Conservation (phyloP, 495 filamentous ascomycete species). For the Articulospora tetracladia region DNA sequence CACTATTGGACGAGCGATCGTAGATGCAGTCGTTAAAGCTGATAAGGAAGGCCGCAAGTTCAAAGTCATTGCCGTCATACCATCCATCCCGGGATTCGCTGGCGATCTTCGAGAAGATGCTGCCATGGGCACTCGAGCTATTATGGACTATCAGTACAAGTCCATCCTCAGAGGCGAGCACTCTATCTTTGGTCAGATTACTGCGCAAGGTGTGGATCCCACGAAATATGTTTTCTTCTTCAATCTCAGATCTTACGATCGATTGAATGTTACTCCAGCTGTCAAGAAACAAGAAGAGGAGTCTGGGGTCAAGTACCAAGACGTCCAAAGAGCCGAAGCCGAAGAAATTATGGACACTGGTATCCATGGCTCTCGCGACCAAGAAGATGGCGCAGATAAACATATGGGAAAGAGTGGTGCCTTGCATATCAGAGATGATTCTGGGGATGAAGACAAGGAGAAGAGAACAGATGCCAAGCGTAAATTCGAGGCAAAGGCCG, state of each 20-base stretch:
- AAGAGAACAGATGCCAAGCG: slow-evolving; percentile 49
- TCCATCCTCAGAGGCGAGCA: slow-evolving; percentile 87
- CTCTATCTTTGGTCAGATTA: slow-evolving; percentile 79
- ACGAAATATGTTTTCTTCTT: slow-evolving; percentile 83
- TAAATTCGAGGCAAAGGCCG: slow-evolving; percentile 58
- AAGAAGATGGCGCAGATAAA: slow-evolving; percentile 21
- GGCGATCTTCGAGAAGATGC: slow-evolving; percentile 81
- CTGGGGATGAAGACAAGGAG: slow-evolving; percentile 40
- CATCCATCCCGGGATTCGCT: slow-evolving; percentile 89
- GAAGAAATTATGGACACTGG: slow-evolving; percentile 79
- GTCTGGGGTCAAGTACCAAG: slow-evolving; percentile 76
- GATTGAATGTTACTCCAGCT: slow-evolving; percentile 73
- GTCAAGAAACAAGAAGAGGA: slow-evolving; percentile 68
- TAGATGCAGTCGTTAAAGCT: slow-evolving; percentile 81
- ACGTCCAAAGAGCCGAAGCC: slow-evolving; percentile 80
- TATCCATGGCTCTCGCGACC: slow-evolving; percentile 34
- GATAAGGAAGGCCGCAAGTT: slow-evolving; percentile 86
- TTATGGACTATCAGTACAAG: slow-evolving; percentile 99
- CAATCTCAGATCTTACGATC: slow-evolving; percentile 86
- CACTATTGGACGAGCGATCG: slow-evolving; percentile 79
- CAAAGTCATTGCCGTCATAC: slow-evolving; percentile 83
- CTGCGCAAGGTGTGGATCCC: slow-evolving; percentile 75
- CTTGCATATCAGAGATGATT: slow-evolving; percentile 40
- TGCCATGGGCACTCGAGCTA: slow-evolving; percentile 82
- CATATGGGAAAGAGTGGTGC: slow-evolving; percentile 20